Base-by-base conservation (phyloP, 2,329 filamentous ascomycete genomes). In the Seiridium cupressi region DNA sequence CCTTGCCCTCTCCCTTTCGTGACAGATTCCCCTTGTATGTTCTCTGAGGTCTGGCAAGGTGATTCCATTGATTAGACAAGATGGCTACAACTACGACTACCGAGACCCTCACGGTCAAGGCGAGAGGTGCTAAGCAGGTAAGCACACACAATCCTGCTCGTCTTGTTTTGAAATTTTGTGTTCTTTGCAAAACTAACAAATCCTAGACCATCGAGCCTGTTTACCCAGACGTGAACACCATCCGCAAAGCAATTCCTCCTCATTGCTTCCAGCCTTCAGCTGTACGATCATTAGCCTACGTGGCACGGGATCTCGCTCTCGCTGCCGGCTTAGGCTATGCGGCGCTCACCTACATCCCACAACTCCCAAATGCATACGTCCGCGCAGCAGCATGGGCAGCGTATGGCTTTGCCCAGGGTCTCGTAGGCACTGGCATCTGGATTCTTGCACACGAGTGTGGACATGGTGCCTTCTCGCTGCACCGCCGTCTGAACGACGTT, bases 401-500 rank as follows among this genome's bases (percentile, higher is more conserved):
- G 48, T 90, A 91, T 72, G 82, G 84, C 64, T 88, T 86, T 72
- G 67, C 84, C 51, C 86, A 90, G 74, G 88, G 88, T 55, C 81
- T 88, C 35, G 76, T 89, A 65, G 85, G 86, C 71, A 89, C 86
- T 3, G 88, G 88, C 3, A 75, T 91, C 66, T 91, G 88, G 89
- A 87, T 89, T 65, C 77, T 90, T 46, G 88, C 84, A 13, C 89
- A 91, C 71, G 89, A 91, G 72, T 88, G 85, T 71, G 89, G 89
- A 56, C 89, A 91, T 72, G 84, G 85, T 18, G 86, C 87, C 53
- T 88, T 91, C 72, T 88, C 85, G n/a, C 72, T 76, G 31, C 79
- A 83, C 72, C 76, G 76, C 53, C 70, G 66, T 38, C 69, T 89
- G 64, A 90, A 90, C 72, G 81, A 89, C 68, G 71, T 80, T 13